Conservation (phyloP, 441 rosid genomes). For the Sinapis alba region DNA sequence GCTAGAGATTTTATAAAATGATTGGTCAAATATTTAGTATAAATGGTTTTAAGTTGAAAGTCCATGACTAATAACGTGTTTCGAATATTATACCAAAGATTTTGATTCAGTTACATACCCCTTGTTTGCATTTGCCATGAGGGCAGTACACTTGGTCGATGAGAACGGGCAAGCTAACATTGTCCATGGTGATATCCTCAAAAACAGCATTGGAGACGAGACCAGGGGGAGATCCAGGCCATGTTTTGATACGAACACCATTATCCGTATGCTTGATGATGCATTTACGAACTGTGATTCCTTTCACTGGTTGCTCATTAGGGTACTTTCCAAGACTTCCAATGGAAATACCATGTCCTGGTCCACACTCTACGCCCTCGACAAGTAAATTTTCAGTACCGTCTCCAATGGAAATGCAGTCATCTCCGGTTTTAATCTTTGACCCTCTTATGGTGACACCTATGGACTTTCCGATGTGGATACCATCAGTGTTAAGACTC, state of each 20-base stretch:
- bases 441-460: constrained; percentile 23
- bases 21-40: not conserved
- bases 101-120: constrained; percentile 20
- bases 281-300: constrained; percentile 41
- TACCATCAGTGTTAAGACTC: constrained; percentile 65
- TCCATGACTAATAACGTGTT: not conserved
- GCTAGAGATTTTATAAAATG: not conserved
- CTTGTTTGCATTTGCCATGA: constrained; percentile 23
- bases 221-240: constrained; percentile 47
- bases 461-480: constrained; percentile 47
- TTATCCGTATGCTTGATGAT: constrained; percentile 38
- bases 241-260: constrained; percentile 61
- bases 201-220: constrained; percentile 43
- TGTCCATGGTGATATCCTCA: constrained; percentile 43
- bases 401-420: constrained; percentile 54
- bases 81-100: not conserved
- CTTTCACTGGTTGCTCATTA: constrained; percentile 43
- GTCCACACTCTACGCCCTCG: constrained; percentile 44
- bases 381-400: constrained; percentile 43
- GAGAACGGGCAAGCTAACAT: constrained; percentile 45
- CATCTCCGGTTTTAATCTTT: constrained; percentile 46
- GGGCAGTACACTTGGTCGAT: constrained; percentile 55
- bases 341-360: constrained; percentile 61
- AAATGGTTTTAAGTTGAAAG: not conserved
- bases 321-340: constrained; percentile 55